Evolutionary conservation across 2,329 filamentous ascomycete species (phyloP).

Genomic region (Stromatinia cepivora): DNA sequence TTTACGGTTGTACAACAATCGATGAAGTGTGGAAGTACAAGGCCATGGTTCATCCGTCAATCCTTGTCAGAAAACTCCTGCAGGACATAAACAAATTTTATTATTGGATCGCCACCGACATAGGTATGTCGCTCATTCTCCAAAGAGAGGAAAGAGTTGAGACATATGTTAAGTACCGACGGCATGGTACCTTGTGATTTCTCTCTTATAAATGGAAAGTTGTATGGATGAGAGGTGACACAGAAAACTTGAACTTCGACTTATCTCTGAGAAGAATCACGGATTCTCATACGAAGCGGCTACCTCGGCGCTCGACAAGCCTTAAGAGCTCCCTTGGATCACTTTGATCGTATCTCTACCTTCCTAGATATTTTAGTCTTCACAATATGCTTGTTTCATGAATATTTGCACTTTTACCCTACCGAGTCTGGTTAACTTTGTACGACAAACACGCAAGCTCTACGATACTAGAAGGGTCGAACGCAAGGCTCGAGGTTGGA

Average conservation of each 20-base stretch:
- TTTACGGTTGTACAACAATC: background rate
- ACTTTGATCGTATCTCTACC: background rate
- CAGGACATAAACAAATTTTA: constrained; percentile 14
- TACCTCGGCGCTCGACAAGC: background rate
- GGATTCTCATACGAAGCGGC: background rate
- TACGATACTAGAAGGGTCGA: background rate
- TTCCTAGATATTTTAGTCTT: background rate
- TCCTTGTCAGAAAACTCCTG: constrained; percentile 12
- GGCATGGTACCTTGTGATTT: background rate
- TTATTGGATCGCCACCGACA: constrained; percentile 3
- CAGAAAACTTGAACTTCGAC: background rate
- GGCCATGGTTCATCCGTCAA: background rate
- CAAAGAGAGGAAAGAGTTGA: background rate
- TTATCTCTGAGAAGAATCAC: background rate
- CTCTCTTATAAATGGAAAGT: background rate
- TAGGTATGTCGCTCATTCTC: background rate
- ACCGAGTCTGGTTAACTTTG: background rate
- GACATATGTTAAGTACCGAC: constrained; percentile 5
- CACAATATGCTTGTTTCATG: background rate
- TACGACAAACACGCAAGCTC: constrained; percentile 1
- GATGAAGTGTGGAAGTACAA: constrained; percentile 6
- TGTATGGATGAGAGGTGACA: background rate
- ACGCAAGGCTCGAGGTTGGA: background rate
- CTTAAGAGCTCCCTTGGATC: background rate
- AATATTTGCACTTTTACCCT: background rate